A percentile compares a stretch with the other conserved stretches of the same genome.
phyloP scores from a whole-genome alignment of 176 grass and related monocot genomes.

The Oryza brachyantha region DNA sequence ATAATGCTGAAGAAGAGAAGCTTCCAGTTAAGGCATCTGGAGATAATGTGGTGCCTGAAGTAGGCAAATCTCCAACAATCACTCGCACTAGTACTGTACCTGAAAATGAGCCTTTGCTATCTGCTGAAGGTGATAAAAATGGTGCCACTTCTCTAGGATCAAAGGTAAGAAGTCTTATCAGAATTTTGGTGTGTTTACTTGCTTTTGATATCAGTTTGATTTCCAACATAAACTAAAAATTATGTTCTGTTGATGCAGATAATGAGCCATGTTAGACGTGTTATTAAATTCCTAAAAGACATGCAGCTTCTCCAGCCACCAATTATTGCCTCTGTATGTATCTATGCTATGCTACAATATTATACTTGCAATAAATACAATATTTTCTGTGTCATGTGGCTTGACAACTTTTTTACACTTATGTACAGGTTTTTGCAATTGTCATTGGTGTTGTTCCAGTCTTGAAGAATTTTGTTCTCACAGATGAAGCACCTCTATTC shows the following conservation, averaged over 20 bases:
- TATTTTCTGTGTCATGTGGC: slow-evolving; percentile 9
- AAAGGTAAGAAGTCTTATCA: slow-evolving; percentile 21
- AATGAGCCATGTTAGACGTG: slow-evolving; percentile 35
- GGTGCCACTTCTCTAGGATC: slow-evolving; percentile 31
- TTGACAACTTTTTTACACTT: slow-evolving; percentile 19
- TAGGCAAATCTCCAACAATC: slow-evolving; percentile 40
- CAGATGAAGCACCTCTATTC: slow-evolving; percentile 93
- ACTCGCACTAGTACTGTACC: slow-evolving; percentile 35
- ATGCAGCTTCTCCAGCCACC: slow-evolving; percentile 88
- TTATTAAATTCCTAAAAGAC: slow-evolving; percentile 61
- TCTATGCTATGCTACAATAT: background rate
- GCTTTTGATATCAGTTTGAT: slow-evolving; percentile 7
- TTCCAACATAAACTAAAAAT: slow-evolving; percentile 3
- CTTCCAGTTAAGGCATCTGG: slow-evolving; percentile 41
- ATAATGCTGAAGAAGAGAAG: slow-evolving; percentile 55
- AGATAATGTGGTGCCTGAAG: slow-evolving; percentile 34
- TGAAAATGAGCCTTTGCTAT: slow-evolving; percentile 66
- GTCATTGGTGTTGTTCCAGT: slow-evolving; percentile 68
- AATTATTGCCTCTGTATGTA: slow-evolving; percentile 80
- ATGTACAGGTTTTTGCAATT: slow-evolving; percentile 73
- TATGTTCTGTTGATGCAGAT: slow-evolving; percentile 56
- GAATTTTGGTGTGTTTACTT: background rate
- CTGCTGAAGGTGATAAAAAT: slow-evolving; percentile 25
- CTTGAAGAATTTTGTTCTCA: slow-evolving; percentile 86
- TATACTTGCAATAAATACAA: slow-evolving; percentile 13